phyloP scores from a whole-genome alignment of 2,329 filamentous ascomycete species.

The Aspergillus quadrilineatus region DNA sequence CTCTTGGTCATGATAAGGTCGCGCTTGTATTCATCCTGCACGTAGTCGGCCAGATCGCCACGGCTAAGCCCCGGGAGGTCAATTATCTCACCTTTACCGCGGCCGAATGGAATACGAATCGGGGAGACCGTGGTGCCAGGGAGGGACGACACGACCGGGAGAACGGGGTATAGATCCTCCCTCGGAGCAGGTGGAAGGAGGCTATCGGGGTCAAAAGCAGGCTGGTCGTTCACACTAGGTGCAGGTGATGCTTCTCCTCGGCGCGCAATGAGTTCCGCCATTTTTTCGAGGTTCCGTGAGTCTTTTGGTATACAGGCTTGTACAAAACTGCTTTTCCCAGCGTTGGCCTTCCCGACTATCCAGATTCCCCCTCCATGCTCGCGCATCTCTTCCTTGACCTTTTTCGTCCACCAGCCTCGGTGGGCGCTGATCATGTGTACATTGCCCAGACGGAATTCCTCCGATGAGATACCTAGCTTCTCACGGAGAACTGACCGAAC shows the following conservation, averaged over 20 bases:
- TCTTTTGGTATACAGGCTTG: conserved; percentile 81
- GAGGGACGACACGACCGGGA: conserved; percentile 82
- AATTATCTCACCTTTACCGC: conserved; percentile 83
- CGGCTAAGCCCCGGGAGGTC: conserved; percentile 85
- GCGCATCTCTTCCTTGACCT: conserved; percentile 83
- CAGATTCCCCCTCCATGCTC: conserved; percentile 80
- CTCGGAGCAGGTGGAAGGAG: conserved; percentile 74
- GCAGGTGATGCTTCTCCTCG: conserved; percentile 24
- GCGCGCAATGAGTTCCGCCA: conserved; percentile 35
- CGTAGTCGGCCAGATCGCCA: conserved; percentile 68
- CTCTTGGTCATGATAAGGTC: conserved; percentile 77
- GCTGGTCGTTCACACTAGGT: conserved; percentile 15
- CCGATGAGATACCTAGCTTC: conserved; percentile 66
- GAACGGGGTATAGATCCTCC: conserved; percentile 73
- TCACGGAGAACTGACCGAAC: conserved; percentile 73
- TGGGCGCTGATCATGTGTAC: conserved; percentile 82
- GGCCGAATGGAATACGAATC: conserved; percentile 87
- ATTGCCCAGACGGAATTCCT: conserved; percentile 80
- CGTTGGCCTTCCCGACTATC: conserved; percentile 98
- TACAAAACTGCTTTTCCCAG: conserved; percentile 92
- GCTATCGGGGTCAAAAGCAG: conserved; percentile 35
- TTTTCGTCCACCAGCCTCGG: conserved; percentile 84
- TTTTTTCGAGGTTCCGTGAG: conserved; percentile 47
- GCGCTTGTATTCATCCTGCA: conserved; percentile 63
- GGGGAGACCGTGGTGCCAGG: conserved; percentile 94